Conservation (phyloP, 345 rosid genomes). For the Aquilaria malaccensis region DNA sequence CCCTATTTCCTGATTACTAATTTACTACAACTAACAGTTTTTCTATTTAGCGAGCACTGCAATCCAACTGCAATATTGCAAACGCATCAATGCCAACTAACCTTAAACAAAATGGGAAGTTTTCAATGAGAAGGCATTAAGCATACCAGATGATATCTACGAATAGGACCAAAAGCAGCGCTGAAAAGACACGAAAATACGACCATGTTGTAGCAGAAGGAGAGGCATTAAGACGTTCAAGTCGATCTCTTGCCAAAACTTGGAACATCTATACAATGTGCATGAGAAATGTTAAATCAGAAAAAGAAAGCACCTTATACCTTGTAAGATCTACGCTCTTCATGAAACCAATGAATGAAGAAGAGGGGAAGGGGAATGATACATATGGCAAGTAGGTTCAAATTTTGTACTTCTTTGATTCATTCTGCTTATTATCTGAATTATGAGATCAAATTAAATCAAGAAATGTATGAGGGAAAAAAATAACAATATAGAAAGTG, state of each 20-base stretch:
- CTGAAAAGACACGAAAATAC: conserved; percentile 86
- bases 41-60: background rate
- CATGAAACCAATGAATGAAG: too few species aligned
- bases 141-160: conserved; percentile 76
- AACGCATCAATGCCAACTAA: background rate
- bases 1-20: too few species aligned
- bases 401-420: too few species aligned
- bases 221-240: conserved; percentile 92
- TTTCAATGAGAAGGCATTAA: conserved; percentile 13
- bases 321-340: too few species aligned
- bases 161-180: conserved; percentile 60
- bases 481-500: too few species aligned
- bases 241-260: conserved; percentile 97
- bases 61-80: background rate
- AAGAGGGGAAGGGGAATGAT: too few species aligned
- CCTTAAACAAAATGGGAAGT: background rate
- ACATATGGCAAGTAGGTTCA: too few species aligned
- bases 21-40: too few species aligned
- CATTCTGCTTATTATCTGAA: too few species aligned
- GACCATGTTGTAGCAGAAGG: conserved; percentile 87
- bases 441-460: too few species aligned
- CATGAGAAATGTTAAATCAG: conserved; percentile 6
- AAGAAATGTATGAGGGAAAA: too few species aligned
- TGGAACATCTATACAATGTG: conserved; percentile 74
- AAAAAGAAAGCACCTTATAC: background rate